Evolutionary conservation across 2,329 filamentous ascomycete genomes (phyloP).

Genomic region (Epichloe sibirici): DNA sequence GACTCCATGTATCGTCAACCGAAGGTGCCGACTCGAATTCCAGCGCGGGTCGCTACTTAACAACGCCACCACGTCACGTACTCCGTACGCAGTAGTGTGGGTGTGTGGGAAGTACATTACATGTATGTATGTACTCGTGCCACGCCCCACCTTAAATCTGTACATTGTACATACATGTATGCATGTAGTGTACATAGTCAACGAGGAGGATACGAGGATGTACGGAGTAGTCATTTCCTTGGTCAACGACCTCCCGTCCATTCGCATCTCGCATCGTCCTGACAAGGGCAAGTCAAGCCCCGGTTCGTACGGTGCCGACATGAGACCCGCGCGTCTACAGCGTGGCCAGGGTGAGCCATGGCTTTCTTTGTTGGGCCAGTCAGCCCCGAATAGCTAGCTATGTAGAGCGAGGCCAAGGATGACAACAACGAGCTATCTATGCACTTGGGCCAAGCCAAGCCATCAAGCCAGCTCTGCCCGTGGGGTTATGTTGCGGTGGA

Average conservation of each 20-base stretch:
- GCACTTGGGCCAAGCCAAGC: not conserved
- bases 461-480: not conserved
- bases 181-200: too few species aligned
- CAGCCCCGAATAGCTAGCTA: not conserved
- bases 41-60: too few species aligned
- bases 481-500: not conserved
- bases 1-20: too few species aligned
- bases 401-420: not conserved
- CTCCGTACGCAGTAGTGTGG: too few species aligned
- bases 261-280: not conserved
- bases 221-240: too few species aligned
- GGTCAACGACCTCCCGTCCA: not conserved
- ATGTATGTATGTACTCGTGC: too few species aligned
- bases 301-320: not conserved
- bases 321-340: not conserved
- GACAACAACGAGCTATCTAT: not conserved
- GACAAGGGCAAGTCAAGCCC: not conserved
- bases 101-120: too few species aligned
- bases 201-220: too few species aligned
- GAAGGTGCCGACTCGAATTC: too few species aligned
- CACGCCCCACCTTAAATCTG: too few species aligned
- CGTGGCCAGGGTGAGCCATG: not conserved
- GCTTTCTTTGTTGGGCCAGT: not conserved
- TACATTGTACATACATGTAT: too few species aligned
- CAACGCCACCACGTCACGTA: too few species aligned